These are phyloP conservation scores for Massariosphaeria phaeospora DNA, from an alignment of 495 filamentous ascomycete genomes.

Conservation along the genomic window DNA sequence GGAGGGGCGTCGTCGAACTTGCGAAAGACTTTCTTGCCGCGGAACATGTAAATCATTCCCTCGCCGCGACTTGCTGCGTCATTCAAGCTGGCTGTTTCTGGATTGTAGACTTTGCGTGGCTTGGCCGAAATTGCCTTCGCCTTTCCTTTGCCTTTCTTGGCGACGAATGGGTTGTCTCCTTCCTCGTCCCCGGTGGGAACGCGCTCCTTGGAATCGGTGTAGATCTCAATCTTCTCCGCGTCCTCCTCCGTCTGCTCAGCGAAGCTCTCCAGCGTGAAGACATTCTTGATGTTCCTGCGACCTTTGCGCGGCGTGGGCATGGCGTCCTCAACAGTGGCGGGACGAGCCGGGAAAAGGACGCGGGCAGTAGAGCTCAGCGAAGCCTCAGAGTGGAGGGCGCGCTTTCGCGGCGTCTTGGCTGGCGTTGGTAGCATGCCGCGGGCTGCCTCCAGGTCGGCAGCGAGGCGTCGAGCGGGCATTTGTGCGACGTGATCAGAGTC, in stretches of 20 bases:
- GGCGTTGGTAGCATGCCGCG: constrained; percentile 73
- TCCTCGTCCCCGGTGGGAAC: constrained; percentile 64
- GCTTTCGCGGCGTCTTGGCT: constrained; percentile 79
- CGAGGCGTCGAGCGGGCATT: constrained; percentile 24
- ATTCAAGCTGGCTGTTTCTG: constrained; percentile 44
- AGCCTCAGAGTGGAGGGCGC: constrained; percentile 48
- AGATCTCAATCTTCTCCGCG: constrained; percentile 63
- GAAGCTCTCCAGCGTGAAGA: constrained; percentile 66
- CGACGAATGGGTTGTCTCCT: constrained; percentile 71
- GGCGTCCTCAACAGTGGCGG: constrained; percentile 48
- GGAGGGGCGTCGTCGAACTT: constrained; percentile 47
- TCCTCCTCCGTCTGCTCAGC: constrained; percentile 49
- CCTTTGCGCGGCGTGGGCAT: constrained; percentile 57
- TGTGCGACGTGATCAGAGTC: constrained; percentile 31
- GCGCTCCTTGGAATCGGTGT: constrained; percentile 82
- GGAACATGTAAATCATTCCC: constrained; percentile 80
- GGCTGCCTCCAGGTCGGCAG: constrained; percentile 25
- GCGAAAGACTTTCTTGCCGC: constrained; percentile 82
- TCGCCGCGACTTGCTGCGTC: constrained; percentile 62
- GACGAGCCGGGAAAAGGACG: constrained; percentile 60
- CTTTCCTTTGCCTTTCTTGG: constrained; percentile 40
- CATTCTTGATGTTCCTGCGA: constrained; percentile 53
- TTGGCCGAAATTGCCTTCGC: constrained; percentile 31
- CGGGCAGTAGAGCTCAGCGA: constrained; percentile 64
- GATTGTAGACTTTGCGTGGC: constrained; percentile 15